Evolutionary conservation across 1,284 basidiomycete species (phyloP), one percentile per base, ranked within the genome.

Genomic region (Ceratobasidium sp.): DNA sequence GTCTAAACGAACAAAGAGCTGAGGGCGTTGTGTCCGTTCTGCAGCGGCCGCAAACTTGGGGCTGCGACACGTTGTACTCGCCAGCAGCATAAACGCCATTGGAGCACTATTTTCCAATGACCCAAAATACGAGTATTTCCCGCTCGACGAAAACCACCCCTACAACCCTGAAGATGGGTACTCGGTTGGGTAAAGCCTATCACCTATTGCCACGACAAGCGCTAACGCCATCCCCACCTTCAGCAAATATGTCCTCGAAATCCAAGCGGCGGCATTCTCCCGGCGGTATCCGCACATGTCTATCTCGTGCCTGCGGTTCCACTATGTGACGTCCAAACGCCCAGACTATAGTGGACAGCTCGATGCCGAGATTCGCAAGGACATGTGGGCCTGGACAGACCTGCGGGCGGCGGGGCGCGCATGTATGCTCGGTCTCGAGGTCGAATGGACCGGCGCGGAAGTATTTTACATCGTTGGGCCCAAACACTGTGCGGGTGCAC

Each of bases 281-380:
- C 81, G 82, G 6, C 67, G 78, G 7, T 79, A 80, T 75, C 80
- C 80, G 2, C 76, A 76, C 44, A 66, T 81, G 51, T 80, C 82
- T 9, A 82, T 84, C 73, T 80, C 82, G 11, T 81, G 82, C 7
- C 78, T 84, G 8, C 82, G 83, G 15, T 81, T 82, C 62, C 83
- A 84, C 76, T 79, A 45, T 71, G 77, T 74, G 47, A 51, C 66
- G 15, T 33, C 65, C 24, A 27, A 48, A 59, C 60, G 71, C 45
- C 56, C 73, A 47, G 31, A 71, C 15, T 45, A 56, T 11, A 56
- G 24, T 19, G 31, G 48, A 15, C 44, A 57, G 45, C 27, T 71
- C 24, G 67, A 71, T 24, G 11, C 67, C 27, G 67, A 71, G 14
- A 56, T 71, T 9, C 44, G 54, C 45, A 71, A 71, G n/a, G 82